These are phyloP conservation scores for Lactifluus hygrophoroides DNA, from an alignment of 768 basidiomycete genomes.

Conservation along the genomic window DNA sequence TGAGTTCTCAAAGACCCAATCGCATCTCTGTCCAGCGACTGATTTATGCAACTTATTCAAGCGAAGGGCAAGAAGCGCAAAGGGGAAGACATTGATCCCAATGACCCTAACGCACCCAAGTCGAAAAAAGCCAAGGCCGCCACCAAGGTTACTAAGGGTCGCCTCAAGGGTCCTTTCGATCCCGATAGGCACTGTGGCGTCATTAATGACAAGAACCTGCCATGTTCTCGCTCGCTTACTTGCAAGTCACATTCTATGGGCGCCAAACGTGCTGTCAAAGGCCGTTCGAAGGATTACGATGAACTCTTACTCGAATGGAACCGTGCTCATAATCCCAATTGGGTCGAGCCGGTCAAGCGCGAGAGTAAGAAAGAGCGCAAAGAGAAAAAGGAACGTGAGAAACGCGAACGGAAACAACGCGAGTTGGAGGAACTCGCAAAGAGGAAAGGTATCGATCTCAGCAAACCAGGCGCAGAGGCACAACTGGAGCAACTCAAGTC, in stretches of 20 bases:
- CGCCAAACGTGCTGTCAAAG: constrained; percentile 85
- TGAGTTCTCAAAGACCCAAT: constrained; percentile 2
- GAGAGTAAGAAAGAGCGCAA: constrained; percentile 85
- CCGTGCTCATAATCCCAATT: constrained; percentile 78
- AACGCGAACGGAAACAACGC: constrained; percentile 70
- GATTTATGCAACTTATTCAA: constrained; percentile 20
- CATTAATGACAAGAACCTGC: constrained; percentile 89
- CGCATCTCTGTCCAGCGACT: not conserved
- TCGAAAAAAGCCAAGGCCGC: constrained; percentile 70
- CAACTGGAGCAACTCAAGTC: constrained; percentile 26
- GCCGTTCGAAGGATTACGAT: constrained; percentile 78
- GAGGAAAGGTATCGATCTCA: constrained; percentile 40
- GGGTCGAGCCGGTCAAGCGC: constrained; percentile 78
- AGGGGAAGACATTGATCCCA: constrained; percentile 58
- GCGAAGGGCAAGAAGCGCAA: constrained; percentile 75
- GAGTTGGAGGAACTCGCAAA: constrained; percentile 62
- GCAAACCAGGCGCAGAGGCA: constrained; percentile 35
- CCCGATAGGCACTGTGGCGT: constrained; percentile 93
- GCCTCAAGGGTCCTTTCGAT: constrained; percentile 80
- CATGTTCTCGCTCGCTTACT: constrained; percentile 90
- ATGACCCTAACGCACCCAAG: constrained; percentile 54
- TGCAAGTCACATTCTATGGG: constrained; percentile 99
- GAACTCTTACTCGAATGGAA: constrained; percentile 89
- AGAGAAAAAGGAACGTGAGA: constrained; percentile 74
- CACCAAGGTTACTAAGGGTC: constrained; percentile 68